Evolutionary conservation across 257 asterid species (phyloP).

Genomic region (Paulownia fortunei): DNA sequence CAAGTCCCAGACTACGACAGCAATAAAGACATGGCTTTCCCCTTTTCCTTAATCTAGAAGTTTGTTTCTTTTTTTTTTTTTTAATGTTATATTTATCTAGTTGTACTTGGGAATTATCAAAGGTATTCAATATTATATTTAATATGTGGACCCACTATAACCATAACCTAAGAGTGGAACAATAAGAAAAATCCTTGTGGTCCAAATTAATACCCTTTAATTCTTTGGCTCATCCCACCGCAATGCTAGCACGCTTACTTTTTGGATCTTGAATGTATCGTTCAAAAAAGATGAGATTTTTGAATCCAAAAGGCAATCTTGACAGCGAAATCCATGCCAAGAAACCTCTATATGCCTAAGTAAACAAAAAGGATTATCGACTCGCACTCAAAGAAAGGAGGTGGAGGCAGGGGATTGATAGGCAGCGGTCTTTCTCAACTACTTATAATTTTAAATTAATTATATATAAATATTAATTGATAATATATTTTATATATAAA

Average conservation of each 20-base stretch:
- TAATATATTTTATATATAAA: no score
- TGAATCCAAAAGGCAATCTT: not conserved
- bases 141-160: not conserved
- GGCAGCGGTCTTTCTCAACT: no score
- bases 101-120: not conserved
- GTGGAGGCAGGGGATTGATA: no score
- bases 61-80: not conserved
- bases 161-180: not conserved
- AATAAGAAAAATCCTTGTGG: not conserved
- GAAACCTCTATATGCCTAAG: not conserved
- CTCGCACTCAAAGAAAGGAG: no score
- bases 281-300: not conserved
- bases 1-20: not conserved
- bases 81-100: not conserved
- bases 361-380: not conserved
- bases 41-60: constrained; percentile 16
- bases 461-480: no score
- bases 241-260: constrained; percentile 17
- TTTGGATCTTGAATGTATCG: constrained; percentile 14
- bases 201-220: not conserved
- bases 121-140: not conserved
- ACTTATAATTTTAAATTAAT: no score
- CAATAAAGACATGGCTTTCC: not conserved
- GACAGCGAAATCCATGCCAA: not conserved
- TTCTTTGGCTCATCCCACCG: not conserved